These are phyloP conservation scores for Samsoniella hepiali DNA, from an alignment of 2,329 filamentous ascomycete genomes.

Conservation along the genomic window DNA sequence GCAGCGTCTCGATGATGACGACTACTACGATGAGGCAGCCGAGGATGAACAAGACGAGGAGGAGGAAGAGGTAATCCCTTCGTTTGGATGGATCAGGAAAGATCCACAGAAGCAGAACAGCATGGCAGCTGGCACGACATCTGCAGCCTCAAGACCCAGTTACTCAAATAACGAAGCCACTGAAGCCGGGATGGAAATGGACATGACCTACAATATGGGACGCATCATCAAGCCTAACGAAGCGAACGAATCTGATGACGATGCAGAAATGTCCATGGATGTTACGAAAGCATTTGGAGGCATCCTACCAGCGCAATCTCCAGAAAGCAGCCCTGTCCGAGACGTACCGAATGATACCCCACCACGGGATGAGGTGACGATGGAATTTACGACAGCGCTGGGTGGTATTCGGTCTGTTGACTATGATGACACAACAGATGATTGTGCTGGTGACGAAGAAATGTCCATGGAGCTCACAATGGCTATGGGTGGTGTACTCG, in stretches of 20 bases:
- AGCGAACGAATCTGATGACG: conserved; percentile 42
- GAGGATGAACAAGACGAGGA: conserved; percentile 53
- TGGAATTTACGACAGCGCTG: conserved; percentile 17
- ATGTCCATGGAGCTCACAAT: conserved; percentile 33
- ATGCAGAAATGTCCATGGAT: conserved; percentile 87
- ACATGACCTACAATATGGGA: conserved; percentile 54
- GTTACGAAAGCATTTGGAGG: conserved; percentile 79
- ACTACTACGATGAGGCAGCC: conserved; percentile 35
- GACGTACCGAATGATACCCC: conserved; percentile 9
- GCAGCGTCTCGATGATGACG: conserved; percentile 55
- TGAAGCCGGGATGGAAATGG: conserved; percentile 49
- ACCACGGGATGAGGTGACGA: conserved; percentile 13
- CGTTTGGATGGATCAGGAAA: conserved; percentile 72
- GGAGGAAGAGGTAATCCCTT: conserved; percentile 69
- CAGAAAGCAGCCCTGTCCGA: conserved; percentile 8
- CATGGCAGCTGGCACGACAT: background rate
- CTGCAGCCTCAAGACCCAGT: background rate
- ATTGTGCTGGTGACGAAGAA: conserved; percentile 30
- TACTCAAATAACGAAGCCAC: conserved; percentile 29
- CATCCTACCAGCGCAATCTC: conserved; percentile 57
- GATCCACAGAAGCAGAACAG: conserved; percentile 26
- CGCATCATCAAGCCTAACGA: conserved; percentile 47
- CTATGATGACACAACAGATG: conserved; percentile 4
- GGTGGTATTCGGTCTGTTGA: conserved; percentile 12
- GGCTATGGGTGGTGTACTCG: conserved; percentile 18